phyloP scores from a whole-genome alignment of 371 early-diverging fungal genomes.

The Batkoa obscura region DNA sequence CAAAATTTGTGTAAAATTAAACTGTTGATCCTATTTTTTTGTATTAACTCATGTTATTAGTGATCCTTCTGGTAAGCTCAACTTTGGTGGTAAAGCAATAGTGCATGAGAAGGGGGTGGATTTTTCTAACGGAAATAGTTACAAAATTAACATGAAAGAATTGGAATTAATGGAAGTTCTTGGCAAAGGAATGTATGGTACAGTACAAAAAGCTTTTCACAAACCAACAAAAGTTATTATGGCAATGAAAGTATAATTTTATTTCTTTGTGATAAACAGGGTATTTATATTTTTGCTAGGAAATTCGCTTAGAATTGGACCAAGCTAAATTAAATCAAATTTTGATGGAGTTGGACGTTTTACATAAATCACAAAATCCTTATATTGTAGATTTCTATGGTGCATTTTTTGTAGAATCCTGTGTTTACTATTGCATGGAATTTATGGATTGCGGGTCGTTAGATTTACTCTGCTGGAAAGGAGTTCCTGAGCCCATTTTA shows the following conservation, averaged over 20 bases:
- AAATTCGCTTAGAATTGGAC: conserved; percentile 80
- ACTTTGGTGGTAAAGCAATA: conserved; percentile 80
- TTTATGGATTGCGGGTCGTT: conserved; percentile 91
- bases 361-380: conserved; percentile 66
- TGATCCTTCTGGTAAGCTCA: conserved; percentile 72
- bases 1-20: conserved; percentile 40
- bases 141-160: conserved; percentile 76
- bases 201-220: conserved; percentile 78
- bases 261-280: not conserved
- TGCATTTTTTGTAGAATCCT: conserved; percentile 90
- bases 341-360: conserved; percentile 76
- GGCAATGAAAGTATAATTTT: conserved; percentile 54
- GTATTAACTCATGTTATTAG: conserved; percentile 15
- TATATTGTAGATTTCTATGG: conserved; percentile 94
- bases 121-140: conserved; percentile 70
- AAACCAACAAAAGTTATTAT: conserved; percentile 75
- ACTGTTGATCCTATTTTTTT: not conserved
- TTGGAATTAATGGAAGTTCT: conserved; percentile 54
- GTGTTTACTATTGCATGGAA: conserved; percentile 86
- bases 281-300: conserved; percentile 19
- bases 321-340: conserved; percentile 72
- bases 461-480: conserved; percentile 62
- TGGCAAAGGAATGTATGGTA: conserved; percentile 83
- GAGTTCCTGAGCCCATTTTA: conserved; percentile 66
- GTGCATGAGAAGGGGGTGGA: conserved; percentile 78